Conservation (phyloP, 2,329 filamentous ascomycete species). For the Aspergillus transmontanensis region DNA sequence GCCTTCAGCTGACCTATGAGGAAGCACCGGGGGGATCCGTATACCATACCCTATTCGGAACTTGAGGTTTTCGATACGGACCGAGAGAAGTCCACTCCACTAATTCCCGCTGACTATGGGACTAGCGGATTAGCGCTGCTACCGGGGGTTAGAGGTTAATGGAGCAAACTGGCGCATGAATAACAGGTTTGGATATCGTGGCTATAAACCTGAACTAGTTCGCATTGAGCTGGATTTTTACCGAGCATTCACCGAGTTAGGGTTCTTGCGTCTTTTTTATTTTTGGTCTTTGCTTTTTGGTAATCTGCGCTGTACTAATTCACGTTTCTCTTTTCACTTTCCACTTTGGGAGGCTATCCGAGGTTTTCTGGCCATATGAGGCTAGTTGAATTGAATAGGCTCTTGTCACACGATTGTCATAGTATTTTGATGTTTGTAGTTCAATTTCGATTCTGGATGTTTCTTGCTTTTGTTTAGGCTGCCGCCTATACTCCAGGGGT, state of each 20-base stretch:
- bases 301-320: background rate
- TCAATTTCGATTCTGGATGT: background rate
- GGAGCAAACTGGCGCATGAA: background rate
- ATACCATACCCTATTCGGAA: background rate
- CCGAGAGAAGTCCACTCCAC: background rate
- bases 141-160: conserved; percentile 13
- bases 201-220: background rate
- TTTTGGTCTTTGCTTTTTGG: background rate
- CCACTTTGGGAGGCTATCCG: background rate
- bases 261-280: background rate
- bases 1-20: background rate
- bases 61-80: background rate
- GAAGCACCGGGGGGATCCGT: background rate
- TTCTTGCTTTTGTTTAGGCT: background rate
- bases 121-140: background rate
- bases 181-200: background rate
- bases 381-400: background rate
- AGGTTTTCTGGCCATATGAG: background rate
- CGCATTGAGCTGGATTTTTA: background rate
- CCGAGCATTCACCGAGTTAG: background rate
- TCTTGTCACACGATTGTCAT: background rate
- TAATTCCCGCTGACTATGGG: background rate
- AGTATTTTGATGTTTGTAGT: background rate
- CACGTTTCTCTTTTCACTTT: background rate
- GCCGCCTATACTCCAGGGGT: background rate